Conservation (phyloP, 345 rosid species). For the Citrus inodora region DNA sequence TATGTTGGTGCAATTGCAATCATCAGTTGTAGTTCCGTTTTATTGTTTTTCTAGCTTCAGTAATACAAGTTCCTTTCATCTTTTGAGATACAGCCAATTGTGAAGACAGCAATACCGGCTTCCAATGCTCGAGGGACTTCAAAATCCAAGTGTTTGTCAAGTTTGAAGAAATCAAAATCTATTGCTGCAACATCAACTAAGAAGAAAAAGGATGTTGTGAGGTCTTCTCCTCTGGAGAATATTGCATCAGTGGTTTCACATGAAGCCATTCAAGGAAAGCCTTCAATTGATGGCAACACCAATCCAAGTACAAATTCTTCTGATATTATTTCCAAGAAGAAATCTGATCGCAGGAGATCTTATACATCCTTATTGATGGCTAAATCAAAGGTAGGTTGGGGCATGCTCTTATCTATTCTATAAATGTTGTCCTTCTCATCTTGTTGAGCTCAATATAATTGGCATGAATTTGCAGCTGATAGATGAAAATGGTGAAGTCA, state of each 20-base stretch:
- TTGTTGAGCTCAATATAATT: slow-evolving; percentile 12
- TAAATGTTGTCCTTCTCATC: slow-evolving; percentile 5
- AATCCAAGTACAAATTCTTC: slow-evolving; percentile 24
- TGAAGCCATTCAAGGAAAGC: slow-evolving; percentile 34
- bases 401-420: not conserved
- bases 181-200: slow-evolving; percentile 31
- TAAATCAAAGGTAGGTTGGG: slow-evolving; percentile 83
- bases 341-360: slow-evolving; percentile 76
- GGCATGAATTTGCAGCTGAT: slow-evolving; percentile 46
- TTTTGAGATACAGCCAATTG: slow-evolving; percentile 32
- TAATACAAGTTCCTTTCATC: slow-evolving; percentile 6
- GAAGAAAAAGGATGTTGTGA: slow-evolving; percentile 23
- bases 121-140: slow-evolving; percentile 35
- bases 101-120: slow-evolving; percentile 24
- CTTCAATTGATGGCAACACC: slow-evolving; percentile 27
- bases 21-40: not conserved
- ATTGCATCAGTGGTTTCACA: slow-evolving; percentile 27
- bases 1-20: not conserved
- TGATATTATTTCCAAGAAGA: slow-evolving; percentile 38
- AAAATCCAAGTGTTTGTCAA: slow-evolving; percentile 27
- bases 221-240: slow-evolving; percentile 30
- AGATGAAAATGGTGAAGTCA: slow-evolving; percentile 42
- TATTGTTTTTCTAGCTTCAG: not conserved
- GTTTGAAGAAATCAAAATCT: slow-evolving; percentile 26
- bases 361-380: slow-evolving; percentile 76